phyloP scores from a whole-genome alignment of 1,284 basidiomycete species.

The Singerocomus inundabilis region DNA sequence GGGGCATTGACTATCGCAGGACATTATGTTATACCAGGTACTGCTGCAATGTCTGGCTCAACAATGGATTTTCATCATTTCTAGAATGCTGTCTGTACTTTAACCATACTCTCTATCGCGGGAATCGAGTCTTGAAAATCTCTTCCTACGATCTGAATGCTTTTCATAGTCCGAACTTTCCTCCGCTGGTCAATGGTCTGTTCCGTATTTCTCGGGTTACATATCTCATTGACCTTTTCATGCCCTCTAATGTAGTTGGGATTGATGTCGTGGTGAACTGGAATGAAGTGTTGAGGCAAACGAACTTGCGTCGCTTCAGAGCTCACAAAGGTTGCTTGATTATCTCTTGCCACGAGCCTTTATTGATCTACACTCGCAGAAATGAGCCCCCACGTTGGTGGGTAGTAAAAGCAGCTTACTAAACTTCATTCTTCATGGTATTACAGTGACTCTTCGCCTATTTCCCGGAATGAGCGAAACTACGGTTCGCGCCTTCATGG shows the following conservation, averaged over 20 bases:
- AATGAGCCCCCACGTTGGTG: slow-evolving; percentile 78
- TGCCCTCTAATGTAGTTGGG: slow-evolving; percentile 53
- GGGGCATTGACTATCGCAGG: slow-evolving; percentile 88
- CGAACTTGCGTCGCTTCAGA: slow-evolving; percentile 70
- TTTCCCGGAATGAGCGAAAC: slow-evolving; percentile 84
- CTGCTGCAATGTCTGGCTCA: slow-evolving; percentile 1
- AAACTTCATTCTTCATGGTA: slow-evolving; percentile 1
- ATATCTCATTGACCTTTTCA: not conserved
- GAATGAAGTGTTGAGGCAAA: slow-evolving; percentile 81
- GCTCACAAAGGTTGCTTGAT: slow-evolving; percentile 67
- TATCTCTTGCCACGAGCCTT: slow-evolving; percentile 1
- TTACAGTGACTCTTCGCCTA: slow-evolving; percentile 69
- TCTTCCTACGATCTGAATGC: slow-evolving; percentile 87
- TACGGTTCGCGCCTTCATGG: slow-evolving; percentile 72
- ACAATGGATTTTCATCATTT: slow-evolving; percentile 6
- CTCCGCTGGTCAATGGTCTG: slow-evolving; percentile 77
- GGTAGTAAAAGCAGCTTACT: slow-evolving; percentile 20
- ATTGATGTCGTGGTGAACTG: slow-evolving; percentile 88
- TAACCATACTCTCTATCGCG: slow-evolving; percentile 83
- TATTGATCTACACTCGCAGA: slow-evolving; percentile 40
- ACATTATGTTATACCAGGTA: slow-evolving; percentile 87
- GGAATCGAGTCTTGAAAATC: slow-evolving; percentile 83
- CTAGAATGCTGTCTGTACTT: slow-evolving; percentile 85
- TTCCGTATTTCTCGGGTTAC: not conserved
- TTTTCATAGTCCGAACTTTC: slow-evolving; percentile 84